Evolutionary conservation across 495 filamentous ascomycete genomes (phyloP).

Genomic region (Rhypophila decipiens): DNA sequence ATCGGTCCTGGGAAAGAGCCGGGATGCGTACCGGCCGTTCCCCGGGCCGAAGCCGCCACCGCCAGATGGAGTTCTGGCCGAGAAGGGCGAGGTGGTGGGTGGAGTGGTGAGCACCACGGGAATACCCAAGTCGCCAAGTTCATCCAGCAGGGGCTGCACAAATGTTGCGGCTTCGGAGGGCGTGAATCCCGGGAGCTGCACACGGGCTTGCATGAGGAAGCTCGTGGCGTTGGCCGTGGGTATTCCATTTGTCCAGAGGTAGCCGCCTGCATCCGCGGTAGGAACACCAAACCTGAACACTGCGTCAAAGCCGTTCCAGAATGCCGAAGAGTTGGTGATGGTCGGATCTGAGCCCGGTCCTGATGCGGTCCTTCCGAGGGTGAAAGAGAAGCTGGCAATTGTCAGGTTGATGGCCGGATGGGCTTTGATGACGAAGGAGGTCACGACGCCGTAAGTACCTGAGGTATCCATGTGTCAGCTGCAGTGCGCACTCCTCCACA

Average conservation of each 20-base stretch:
- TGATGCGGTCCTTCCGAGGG: slow-evolving; percentile 22
- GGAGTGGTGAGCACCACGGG: slow-evolving; percentile 17
- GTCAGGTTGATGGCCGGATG: slow-evolving; percentile 29
- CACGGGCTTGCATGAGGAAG: slow-evolving; percentile 17
- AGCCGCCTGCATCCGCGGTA: slow-evolving; percentile 37
- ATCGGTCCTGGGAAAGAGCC: slow-evolving; percentile 43
- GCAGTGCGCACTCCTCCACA: neutral
- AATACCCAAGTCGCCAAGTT: slow-evolving; percentile 24
- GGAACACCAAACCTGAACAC: slow-evolving; percentile 36
- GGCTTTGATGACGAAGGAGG: slow-evolving; percentile 42
- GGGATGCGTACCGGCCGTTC: slow-evolving; percentile 35
- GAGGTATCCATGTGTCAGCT: neutral
- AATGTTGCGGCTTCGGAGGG: slow-evolving; percentile 14
- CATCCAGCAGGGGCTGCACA: slow-evolving; percentile 24
- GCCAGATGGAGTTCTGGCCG: neutral
- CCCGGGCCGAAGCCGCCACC: slow-evolving; percentile 17
- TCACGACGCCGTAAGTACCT: slow-evolving; percentile 53
- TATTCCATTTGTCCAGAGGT: slow-evolving; percentile 34
- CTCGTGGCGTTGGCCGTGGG: slow-evolving; percentile 9
- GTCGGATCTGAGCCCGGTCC: slow-evolving; percentile 9
- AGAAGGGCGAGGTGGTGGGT: slow-evolving; percentile 12
- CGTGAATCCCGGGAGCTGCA: slow-evolving; percentile 20
- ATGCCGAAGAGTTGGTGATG: slow-evolving; percentile 25
- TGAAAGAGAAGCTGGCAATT: slow-evolving; percentile 20
- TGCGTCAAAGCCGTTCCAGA: slow-evolving; percentile 40